A percentile compares a stretch with the other conserved stretches of the same genome.
Evolutionary conservation across 1,284 basidiomycete genomes (phyloP).

Genomic region (Lentinula novae-zelandiae): DNA sequence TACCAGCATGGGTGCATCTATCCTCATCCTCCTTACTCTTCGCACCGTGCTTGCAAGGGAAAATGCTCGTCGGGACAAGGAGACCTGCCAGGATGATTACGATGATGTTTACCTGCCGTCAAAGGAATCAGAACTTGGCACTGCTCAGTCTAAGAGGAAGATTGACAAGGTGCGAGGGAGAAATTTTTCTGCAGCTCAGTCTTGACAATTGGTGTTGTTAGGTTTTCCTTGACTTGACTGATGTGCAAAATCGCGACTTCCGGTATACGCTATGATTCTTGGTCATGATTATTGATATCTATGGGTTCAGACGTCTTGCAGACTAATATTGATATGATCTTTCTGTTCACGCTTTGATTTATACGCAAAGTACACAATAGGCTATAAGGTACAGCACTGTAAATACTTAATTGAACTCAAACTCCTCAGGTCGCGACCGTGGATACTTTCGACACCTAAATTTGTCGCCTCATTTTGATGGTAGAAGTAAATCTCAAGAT

Average conservation of each 20-base stretch:
- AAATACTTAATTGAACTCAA: no score
- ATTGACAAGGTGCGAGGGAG: conserved; percentile 49
- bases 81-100: conserved; percentile 51
- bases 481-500: no score
- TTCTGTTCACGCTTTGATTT: no score
- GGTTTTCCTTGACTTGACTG: conserved; percentile 69
- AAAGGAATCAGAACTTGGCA: conserved; percentile 40
- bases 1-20: conserved; percentile 50
- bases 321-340: no score
- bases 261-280: conserved; percentile 42
- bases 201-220: conserved; percentile 20
- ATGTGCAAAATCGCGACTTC: conserved; percentile 58
- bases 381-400: no score
- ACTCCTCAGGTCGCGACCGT: no score
- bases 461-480: no score
- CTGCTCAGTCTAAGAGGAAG: conserved; percentile 41
- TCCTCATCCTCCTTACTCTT: conserved; percentile 49
- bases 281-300: no score
- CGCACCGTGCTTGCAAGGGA: conserved; percentile 61
- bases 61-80: conserved; percentile 58
- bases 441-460: no score
- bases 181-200: no score
- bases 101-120: conserved; percentile 60
- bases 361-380: no score
- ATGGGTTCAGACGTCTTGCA: no score